Conservation (phyloP, 495 filamentous ascomycete genomes). For the Penicillium manginii region DNA sequence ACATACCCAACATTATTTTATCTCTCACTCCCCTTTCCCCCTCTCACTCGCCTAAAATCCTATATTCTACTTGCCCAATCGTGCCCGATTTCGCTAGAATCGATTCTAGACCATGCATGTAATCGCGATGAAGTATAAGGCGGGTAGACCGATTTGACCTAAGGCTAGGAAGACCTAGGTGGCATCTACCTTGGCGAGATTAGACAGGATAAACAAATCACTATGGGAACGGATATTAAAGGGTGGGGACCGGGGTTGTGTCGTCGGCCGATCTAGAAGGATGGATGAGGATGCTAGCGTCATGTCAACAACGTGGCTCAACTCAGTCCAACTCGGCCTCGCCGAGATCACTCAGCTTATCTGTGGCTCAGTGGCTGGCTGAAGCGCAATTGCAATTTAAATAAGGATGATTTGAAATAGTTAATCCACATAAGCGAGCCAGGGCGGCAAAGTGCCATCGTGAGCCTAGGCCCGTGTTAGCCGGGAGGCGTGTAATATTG, state of each 20-base stretch:
- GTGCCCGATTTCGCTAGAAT: conserved; percentile 12
- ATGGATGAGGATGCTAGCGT: neutral
- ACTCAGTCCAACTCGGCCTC: too few relatives aligned
- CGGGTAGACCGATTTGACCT: conserved; percentile 41
- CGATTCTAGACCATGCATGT: conserved; percentile 41
- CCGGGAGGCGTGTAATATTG: conserved; percentile 34
- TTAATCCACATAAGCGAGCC: conserved; percentile 42
- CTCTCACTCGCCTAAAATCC: too few relatives aligned
- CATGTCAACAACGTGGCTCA: neutral
- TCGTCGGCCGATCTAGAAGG: conserved; percentile 24
- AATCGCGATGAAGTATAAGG: conserved; percentile 46
- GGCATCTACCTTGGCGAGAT: conserved; percentile 56
- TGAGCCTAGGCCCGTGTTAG: conserved; percentile 46
- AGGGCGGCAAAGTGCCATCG: conserved; percentile 42
- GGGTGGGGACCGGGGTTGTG: conserved; percentile 44
- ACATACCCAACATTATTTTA: too few relatives aligned
- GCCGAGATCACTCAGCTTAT: too few relatives aligned
- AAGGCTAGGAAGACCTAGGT: conserved; percentile 58
- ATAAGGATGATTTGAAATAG: neutral
- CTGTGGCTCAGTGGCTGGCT: neutral
- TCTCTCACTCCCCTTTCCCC: too few relatives aligned
- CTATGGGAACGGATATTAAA: conserved; percentile 51
- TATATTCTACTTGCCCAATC: conserved; percentile 25
- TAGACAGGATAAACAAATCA: conserved; percentile 55
- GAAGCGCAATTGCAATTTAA: neutral